These are phyloP conservation scores for Paulownia fortunei DNA, from an alignment of 257 asterid species.

Conservation along the genomic window DNA sequence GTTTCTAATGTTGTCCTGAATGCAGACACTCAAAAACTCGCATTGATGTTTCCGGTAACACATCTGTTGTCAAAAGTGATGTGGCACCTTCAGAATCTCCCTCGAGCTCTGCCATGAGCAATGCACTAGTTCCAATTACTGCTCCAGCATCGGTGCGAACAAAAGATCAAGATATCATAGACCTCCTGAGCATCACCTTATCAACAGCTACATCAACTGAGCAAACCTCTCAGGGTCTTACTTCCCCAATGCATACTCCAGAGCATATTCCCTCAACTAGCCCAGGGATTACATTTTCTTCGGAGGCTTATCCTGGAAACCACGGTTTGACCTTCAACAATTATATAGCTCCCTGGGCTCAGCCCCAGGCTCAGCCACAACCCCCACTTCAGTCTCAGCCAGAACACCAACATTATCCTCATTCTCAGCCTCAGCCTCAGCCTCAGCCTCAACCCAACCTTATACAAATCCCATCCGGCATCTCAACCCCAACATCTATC, in stretches of 20 bases:
- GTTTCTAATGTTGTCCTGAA: background rate
- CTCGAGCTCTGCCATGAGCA: constrained; percentile 44
- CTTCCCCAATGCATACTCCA: constrained; percentile 39
- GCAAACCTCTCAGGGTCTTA: constrained; percentile 44
- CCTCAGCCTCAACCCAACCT: constrained; percentile 16
- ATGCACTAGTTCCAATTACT: constrained; percentile 65
- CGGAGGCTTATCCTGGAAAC: constrained; percentile 50
- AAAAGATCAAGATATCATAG: constrained; percentile 74
- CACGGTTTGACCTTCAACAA: constrained; percentile 52
- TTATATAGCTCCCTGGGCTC: constrained; percentile 96
- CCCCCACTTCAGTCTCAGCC: constrained; percentile 33
- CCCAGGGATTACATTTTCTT: constrained; percentile 40
- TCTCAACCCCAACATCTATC: no score
- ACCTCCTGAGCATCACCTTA: constrained; percentile 75
- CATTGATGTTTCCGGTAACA: constrained; percentile 36
- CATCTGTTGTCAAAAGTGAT: constrained; percentile 8
- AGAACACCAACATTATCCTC: constrained; percentile 28
- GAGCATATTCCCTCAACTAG: constrained; percentile 42
- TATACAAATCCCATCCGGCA: background rate
- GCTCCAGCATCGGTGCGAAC: constrained; percentile 48
- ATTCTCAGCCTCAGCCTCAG: constrained; percentile 47
- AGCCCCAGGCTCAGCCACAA: constrained; percentile 35
- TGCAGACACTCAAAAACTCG: constrained; percentile 64
- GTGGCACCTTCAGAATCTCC: constrained; percentile 35
- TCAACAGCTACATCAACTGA: constrained; percentile 49